Conservation (phyloP, 2,329 filamentous ascomycete species). For the Ceratocystis papillata region DNA sequence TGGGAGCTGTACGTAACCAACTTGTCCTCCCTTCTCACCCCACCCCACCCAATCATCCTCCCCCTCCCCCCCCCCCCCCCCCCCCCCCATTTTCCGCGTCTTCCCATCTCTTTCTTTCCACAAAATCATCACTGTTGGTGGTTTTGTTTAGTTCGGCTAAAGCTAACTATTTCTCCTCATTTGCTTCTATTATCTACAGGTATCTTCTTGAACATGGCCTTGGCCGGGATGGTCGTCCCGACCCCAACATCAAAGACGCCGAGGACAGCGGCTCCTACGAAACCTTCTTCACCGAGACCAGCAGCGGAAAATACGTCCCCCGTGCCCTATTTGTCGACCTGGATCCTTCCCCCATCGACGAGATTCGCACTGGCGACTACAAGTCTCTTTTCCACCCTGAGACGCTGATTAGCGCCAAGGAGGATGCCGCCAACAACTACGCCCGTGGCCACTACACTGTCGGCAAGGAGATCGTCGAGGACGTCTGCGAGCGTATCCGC, state of each 20-base stretch:
- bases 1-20: conserved; percentile 58
- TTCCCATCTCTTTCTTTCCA: background rate
- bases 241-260: conserved; percentile 49
- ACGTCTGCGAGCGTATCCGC: conserved; percentile 58
- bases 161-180: background rate
- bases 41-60: no score
- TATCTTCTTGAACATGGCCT: conserved; percentile 65
- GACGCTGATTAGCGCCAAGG: conserved; percentile 61
- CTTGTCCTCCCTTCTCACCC: background rate
- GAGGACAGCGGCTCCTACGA: conserved; percentile 55
- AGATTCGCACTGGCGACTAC: conserved; percentile 59
- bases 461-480: conserved; percentile 65
- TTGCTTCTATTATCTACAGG: conserved; percentile 33
- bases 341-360: conserved; percentile 62
- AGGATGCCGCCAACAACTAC: conserved; percentile 69
- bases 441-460: conserved; percentile 67
- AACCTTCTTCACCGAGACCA: conserved; percentile 66
- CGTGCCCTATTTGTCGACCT: conserved; percentile 63
- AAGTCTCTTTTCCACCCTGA: conserved; percentile 63
- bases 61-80: no score
- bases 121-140: background rate
- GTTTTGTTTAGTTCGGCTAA: background rate
- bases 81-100: background rate
- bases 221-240: conserved; percentile 51
- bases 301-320: conserved; percentile 59